These are phyloP conservation scores for Barnettozyma populi DNA, from an alignment of 805 yeast genomes.

Conservation along the genomic window DNA sequence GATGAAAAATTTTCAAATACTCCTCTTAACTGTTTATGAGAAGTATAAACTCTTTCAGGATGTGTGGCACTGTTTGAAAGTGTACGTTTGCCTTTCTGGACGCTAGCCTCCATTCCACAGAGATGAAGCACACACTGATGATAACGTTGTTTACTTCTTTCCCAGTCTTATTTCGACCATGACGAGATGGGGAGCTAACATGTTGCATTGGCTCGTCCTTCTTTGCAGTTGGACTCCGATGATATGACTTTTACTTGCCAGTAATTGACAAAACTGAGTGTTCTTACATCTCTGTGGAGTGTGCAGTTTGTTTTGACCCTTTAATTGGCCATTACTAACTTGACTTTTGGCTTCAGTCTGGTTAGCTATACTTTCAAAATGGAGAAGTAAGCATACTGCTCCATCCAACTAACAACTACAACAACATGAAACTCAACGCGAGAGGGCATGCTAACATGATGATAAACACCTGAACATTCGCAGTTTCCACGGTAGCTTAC, in stretches of 20 bases:
- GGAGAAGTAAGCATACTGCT: conserved; percentile 9
- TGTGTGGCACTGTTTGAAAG: conserved; percentile 1
- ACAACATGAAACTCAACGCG: not conserved
- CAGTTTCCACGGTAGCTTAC: conserved; percentile 95
- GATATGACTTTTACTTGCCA: conserved; percentile 80
- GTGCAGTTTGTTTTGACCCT: not conserved
- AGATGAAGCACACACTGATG: conserved; percentile 28
- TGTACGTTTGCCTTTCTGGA: conserved; percentile 2
- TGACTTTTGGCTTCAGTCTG: not conserved
- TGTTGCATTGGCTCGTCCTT: conserved; percentile 25
- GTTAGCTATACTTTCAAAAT: conserved; percentile 4
- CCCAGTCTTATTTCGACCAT: conserved; percentile 90
- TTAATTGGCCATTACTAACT: conserved; percentile 1
- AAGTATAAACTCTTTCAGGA: not conserved
- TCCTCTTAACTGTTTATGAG: not conserved
- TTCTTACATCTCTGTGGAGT: not conserved
- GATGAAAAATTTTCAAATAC: not conserved
- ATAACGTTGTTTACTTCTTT: conserved; percentile 69
- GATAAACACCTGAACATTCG: conserved; percentile 81
- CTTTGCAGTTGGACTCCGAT: conserved; percentile 26
- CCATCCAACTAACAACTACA: not conserved
- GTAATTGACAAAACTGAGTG: conserved; percentile 63
- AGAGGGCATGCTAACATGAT: conserved; percentile 46
- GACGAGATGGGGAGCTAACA: conserved; percentile 68
- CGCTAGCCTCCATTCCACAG: not conserved